Base-by-base conservation (phyloP, 208 protist species). In the Leishmania aethiopica region DNA sequence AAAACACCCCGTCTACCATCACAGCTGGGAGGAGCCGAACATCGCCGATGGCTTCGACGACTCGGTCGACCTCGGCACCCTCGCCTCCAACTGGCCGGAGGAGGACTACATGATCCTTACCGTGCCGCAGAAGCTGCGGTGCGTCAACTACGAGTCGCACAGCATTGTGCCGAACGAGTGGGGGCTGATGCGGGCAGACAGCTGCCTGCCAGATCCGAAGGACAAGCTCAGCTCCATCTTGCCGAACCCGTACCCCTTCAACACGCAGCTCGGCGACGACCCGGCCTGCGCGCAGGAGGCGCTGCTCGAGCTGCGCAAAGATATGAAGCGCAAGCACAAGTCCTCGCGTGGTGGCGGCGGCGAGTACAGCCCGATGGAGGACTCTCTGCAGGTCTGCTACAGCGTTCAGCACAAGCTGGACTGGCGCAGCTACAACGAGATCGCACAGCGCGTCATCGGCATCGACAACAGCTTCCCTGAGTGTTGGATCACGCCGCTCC, bases 401-500 rank as follows among this genome's bases (percentile, higher is more conserved):
- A 89, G 88, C 66, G 89, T 91, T n/a, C 93, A 96, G 69, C 89
- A 95, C 84, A 88, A 90, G 49, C 85, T 95, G 71, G 92, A 96
- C 72, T 98, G 95, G 93, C 86, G 87, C 77, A 90, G 76, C 59
- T 95, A 92, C 88, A 98, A 98, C 84, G 87, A 90, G 80, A 89
- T 95, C 45, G 91, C 95, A 47, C 88, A 94, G 60, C 88, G 94
- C 22, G 88, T 95, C 40, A 86, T 96, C 47, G 95, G 95, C 35
- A 80, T 96, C 2, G 95, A 98, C 82, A 98, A 98, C 84, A 96
- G 92, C 84, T 95, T 95, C 75, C 93, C 93, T 40, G 95, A 98
- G 88, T 98, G 89, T 82, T 98, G 95, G 93, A 89, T 98, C 45
- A 96, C 90, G 13, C 80, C 93, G 19, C 84, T 96, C 28, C 80